phyloP scores from a whole-genome alignment of 306 rosid genomes.

The Dalbergia cultrata region DNA sequence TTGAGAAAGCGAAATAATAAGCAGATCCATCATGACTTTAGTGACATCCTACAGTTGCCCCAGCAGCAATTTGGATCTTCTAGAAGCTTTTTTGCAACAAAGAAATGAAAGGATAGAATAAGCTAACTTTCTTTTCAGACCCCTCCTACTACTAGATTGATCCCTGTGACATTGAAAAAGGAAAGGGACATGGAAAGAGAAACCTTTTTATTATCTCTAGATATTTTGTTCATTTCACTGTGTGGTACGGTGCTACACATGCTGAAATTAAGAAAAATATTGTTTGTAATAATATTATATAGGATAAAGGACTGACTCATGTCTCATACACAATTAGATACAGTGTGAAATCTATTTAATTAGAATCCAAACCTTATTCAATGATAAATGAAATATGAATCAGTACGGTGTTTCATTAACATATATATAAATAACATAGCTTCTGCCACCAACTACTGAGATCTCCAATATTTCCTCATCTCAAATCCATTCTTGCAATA shows the following conservation, averaged over 20 bases:
- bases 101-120: constrained; percentile 34
- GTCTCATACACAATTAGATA: too few species aligned
- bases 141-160: constrained; percentile 60
- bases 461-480: constrained; percentile 78
- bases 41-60: constrained; percentile 46
- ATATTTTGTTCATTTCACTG: constrained; percentile 18
- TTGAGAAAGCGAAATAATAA: constrained; percentile 20
- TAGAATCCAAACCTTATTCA: too few species aligned
- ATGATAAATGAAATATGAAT: too few species aligned
- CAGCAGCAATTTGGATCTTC: constrained; percentile 56
- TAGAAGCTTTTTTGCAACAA: constrained; percentile 63
- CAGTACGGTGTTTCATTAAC: too few species aligned
- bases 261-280: too few species aligned
- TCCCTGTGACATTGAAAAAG: constrained; percentile 56
- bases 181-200: constrained; percentile 6
- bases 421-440: too few species aligned
- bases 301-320: too few species aligned
- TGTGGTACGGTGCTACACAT: too few species aligned
- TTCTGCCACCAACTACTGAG: constrained; percentile 57
- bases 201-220: constrained; percentile 17
- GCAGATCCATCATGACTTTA: constrained; percentile 64
- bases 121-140: constrained; percentile 55
- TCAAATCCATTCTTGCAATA: constrained; percentile 79
- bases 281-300: too few species aligned
- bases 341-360: too few species aligned